Conservation (phyloP, 1,284 basidiomycete species). For the Cutaneotrichosporon cutaneum region DNA sequence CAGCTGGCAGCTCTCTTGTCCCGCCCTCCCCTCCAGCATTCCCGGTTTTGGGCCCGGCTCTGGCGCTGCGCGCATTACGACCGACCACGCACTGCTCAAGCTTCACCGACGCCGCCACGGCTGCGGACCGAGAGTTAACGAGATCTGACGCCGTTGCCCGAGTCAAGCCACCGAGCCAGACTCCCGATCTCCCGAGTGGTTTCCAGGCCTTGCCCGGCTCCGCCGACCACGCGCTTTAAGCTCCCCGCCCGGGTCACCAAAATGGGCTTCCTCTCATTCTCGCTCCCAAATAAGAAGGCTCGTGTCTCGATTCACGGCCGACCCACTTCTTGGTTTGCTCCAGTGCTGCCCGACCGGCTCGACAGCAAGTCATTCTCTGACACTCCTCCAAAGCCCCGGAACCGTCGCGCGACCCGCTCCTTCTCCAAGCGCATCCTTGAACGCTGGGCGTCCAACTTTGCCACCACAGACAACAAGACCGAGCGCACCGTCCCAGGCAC, state of each 20-base stretch:
- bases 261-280: conserved; percentile 13
- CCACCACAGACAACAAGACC: not conserved
- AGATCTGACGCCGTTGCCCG: not conserved
- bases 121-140: not conserved
- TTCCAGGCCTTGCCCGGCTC: not conserved
- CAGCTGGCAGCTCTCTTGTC: not conserved
- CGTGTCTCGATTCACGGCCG: not conserved
- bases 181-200: not conserved
- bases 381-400: not conserved
- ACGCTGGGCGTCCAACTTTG: not conserved
- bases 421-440: not conserved
- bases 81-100: not conserved
- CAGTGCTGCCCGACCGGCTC: conserved; percentile 8
- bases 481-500: not conserved
- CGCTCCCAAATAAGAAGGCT: conserved; percentile 7
- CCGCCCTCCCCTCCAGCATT: not conserved
- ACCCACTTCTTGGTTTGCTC: conserved; percentile 1
- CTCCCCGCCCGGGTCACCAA: conserved; percentile 1
- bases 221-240: not conserved
- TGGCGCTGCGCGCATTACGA: not conserved
- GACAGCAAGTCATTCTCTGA: not conserved
- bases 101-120: not conserved
- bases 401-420: not conserved
- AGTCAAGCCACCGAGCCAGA: not conserved
- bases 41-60: not conserved